Evolutionary conservation across 345 rosid genomes (phyloP).

Genomic region (Isatis tinctoria): DNA sequence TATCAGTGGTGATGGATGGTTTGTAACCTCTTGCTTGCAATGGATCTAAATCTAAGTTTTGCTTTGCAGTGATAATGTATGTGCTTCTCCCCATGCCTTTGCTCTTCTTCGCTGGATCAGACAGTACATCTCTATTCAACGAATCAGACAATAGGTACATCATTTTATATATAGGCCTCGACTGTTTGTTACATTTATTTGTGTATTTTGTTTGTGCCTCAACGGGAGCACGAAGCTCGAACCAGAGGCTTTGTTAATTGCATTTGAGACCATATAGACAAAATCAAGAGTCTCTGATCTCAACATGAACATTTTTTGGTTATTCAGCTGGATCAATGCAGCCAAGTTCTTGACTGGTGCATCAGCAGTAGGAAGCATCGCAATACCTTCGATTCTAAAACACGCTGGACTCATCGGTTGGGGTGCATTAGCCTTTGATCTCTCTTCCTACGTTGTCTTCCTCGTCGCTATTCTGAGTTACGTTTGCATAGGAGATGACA

Average conservation of each 20-base stretch:
- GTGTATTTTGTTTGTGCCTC: too few relatives aligned
- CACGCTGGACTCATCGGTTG: constrained; percentile 90
- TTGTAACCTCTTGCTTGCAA: neutral
- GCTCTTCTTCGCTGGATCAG: constrained; percentile 81
- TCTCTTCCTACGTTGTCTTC: constrained; percentile 70
- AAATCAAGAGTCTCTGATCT: neutral
- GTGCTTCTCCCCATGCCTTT: constrained; percentile 95
- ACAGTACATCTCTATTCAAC: constrained; percentile 47
- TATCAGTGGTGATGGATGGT: neutral
- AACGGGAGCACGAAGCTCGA: neutral
- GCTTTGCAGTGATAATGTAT: constrained; percentile 74
- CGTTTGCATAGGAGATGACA: constrained; percentile 43
- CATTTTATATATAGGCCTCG: neutral
- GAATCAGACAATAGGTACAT: constrained; percentile 64
- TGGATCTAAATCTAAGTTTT: neutral
- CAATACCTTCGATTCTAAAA: constrained; percentile 85
- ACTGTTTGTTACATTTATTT: neutral
- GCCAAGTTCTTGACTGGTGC: constrained; percentile 95
- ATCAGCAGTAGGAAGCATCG: constrained; percentile 85
- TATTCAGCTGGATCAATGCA: constrained; percentile 76
- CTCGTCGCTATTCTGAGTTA: constrained; percentile 69
- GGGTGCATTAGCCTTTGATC: constrained; percentile 88
- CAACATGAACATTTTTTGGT: neutral
- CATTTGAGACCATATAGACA: neutral
- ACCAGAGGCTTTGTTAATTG: neutral